Base-by-base conservation (phyloP, 345 rosid genomes). In the Murraya koenigii region DNA sequence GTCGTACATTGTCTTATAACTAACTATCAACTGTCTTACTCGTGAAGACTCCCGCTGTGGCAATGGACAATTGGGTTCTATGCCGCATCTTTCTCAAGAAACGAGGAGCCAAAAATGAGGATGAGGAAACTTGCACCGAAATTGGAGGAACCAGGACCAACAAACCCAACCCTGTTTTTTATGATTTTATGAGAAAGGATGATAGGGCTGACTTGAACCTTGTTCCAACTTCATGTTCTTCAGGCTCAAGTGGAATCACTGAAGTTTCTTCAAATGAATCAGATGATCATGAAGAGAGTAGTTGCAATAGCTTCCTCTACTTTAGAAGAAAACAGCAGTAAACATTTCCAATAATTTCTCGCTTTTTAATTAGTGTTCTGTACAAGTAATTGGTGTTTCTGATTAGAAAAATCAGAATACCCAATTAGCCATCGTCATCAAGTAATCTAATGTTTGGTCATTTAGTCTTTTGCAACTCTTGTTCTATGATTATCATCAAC, bases 41-140 rank as follows among this genome's bases (percentile, higher is more conserved):
- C 35, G 7, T 79, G 78, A 88, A 91, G 97, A 84, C 78, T 56
- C 73, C 82, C 19, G 73, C 75, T 75, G 81, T 60, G 77, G 75
- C 89, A 22, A 79, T 83, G 80, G 91, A 90, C 63, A 94, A 89
- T 77, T 97, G 98, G 98, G 98, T 94, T 41, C 85, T 97, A 1
- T 97, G 99, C 84, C 91, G 99, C 30, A 89, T 97, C 80, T 94
- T 97, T 81, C 83, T 93, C 76, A 97, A 97, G 93, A 97, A 90
- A 81, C 89, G 97, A 83, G 80, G 79, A 14, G 69, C 81, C 55
- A 89, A 87, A 74, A 90, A 74, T 32, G 94, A 88, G 33, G 88
- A 85, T 10, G 88, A 80, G 33, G 82, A 81, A 55, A 26, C 80
- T 11, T 79, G 83, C 61, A 66, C 80, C 68, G 84, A 82, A 72